Conservation (phyloP, 371 early-diverging fungal genomes). For the Rhizopus delemar region DNA sequence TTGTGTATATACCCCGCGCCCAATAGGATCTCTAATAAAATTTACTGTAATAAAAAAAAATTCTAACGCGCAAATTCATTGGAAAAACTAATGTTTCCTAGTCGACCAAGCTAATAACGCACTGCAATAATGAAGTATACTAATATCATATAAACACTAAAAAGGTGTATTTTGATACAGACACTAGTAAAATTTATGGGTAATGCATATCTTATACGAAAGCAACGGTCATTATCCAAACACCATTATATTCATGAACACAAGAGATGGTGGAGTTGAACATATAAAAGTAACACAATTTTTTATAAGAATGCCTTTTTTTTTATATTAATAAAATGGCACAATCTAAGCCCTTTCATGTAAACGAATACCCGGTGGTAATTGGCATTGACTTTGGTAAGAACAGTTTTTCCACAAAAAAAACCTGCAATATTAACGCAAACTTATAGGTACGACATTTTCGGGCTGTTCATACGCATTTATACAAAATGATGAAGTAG, state of each 20-base stretch:
- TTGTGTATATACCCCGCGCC: too few species aligned
- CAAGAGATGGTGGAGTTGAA: slow-evolving; percentile 10
- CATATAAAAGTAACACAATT: not conserved
- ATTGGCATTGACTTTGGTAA: slow-evolving; percentile 55
- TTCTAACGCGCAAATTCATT: too few species aligned
- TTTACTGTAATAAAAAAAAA: too few species aligned
- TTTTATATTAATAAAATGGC: slow-evolving; percentile 26
- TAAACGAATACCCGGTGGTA: slow-evolving; percentile 46
- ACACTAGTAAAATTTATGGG: not conserved
- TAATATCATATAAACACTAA: too few species aligned
- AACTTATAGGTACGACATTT: slow-evolving; percentile 48
- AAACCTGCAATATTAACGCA: not conserved
- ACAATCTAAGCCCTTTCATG: slow-evolving; percentile 39
- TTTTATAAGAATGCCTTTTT: not conserved
- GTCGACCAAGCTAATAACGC: too few species aligned
- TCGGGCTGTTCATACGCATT: slow-evolving; percentile 53
- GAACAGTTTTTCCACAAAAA: not conserved
- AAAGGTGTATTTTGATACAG: not conserved
- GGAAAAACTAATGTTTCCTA: too few species aligned
- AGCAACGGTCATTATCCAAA: not conserved
- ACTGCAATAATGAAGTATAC: too few species aligned
- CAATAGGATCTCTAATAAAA: too few species aligned
- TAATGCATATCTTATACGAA: not conserved
- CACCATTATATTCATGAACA: slow-evolving; percentile 1
- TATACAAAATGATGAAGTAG: slow-evolving; percentile 60